Evolutionary conservation across 148 eudicot genomes (phyloP), one percentile per base, ranked within the genome.

Genomic region (Silene conica): DNA sequence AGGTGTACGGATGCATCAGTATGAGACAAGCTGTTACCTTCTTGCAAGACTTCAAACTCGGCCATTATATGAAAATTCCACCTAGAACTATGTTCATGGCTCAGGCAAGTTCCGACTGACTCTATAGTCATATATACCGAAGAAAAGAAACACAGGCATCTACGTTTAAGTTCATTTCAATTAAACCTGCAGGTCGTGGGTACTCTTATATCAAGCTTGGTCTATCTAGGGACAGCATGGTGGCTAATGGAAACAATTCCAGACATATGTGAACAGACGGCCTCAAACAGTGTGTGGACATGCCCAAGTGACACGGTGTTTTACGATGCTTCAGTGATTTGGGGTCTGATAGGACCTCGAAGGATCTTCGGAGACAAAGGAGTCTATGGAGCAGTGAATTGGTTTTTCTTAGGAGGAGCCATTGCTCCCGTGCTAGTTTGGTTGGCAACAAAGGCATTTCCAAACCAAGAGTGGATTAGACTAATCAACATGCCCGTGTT

Each of bases 61-160:
- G 99, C 12, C 99, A 96, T 74, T 96, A 92, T 79, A 96, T 96
- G 99, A 96, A 96, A 81, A 90, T 96, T 67, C 97, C 99, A 26
- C 97, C 99, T 0, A 83, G 94, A 82, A 87, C 89, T 28, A 95
- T 95, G 99, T 95, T 90, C 87, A 87, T 95, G 97, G 99, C 97
- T 21, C 98, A 95, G 86, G 97, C 88, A 58, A 77, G 80, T 73
- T 45, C n/a, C 16, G 68, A 64, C 12, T 43, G 5, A 67, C 19
- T 18, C 70, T 38, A 41, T 12, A 4, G 38, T 57, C 45, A 3
- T 60, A 20, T 48, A 14, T 3, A 12, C 18, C 55, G 5, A 50
- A 18, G 18, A 12, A 48, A 9, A 15, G 7, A 1, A 16, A 15
- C 41, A 26, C 28, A 26, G 28, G 28, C 38, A 38, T n/a, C 16